phyloP scores from a whole-genome alignment of 768 basidiomycete genomes.

The Suillus occidentalis region DNA sequence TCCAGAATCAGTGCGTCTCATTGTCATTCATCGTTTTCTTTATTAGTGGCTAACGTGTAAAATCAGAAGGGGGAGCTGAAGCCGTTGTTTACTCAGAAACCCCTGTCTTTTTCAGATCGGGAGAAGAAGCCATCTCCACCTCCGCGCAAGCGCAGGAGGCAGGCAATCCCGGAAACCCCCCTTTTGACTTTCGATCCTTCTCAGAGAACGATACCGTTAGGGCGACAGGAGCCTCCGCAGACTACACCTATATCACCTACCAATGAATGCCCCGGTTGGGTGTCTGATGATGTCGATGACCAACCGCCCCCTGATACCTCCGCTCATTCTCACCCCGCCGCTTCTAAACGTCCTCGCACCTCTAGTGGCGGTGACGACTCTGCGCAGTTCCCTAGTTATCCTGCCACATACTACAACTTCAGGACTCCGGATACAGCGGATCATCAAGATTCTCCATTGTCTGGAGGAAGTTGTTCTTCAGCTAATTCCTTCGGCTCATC shows the following conservation, averaged over 20 bases:
- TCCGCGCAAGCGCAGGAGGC: slow-evolving; percentile 27
- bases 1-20: background rate
- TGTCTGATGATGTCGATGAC: slow-evolving; percentile 13
- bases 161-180: slow-evolving; percentile 18
- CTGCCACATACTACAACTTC: background rate
- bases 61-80: slow-evolving; percentile 22
- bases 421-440: background rate
- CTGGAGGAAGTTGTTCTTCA: slow-evolving; percentile 2
- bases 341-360: slow-evolving; percentile 18
- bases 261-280: slow-evolving; percentile 14
- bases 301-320: slow-evolving; percentile 10
- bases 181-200: slow-evolving; percentile 21
- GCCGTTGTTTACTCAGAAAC: slow-evolving; percentile 22
- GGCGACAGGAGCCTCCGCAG: slow-evolving; percentile 18
- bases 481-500: background rate
- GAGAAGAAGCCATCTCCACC: slow-evolving; percentile 20
- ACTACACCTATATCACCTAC: slow-evolving; percentile 14
- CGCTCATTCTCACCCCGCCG: slow-evolving; percentile 9
- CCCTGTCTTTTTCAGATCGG: slow-evolving; percentile 24
- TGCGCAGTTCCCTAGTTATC: background rate
- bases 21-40: background rate
- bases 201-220: slow-evolving; percentile 21
- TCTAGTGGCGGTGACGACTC: background rate
- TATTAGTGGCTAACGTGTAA: slow-evolving; percentile 9
- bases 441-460: slow-evolving; percentile 1